Evolutionary conservation across 2,329 filamentous ascomycete species (phyloP).

Genomic region (Huntiella abstrusa): DNA sequence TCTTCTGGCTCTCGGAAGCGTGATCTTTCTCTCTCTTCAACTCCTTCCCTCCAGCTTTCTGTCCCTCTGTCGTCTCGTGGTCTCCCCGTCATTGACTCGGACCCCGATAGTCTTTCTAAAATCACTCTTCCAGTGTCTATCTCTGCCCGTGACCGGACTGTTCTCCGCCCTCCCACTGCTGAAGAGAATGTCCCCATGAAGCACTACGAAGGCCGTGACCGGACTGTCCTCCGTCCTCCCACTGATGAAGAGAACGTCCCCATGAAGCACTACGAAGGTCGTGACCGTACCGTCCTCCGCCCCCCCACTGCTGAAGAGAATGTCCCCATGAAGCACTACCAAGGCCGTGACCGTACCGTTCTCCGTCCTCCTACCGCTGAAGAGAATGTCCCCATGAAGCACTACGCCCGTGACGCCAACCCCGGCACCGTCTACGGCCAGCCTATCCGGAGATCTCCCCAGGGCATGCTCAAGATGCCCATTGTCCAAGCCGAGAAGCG

Average conservation of each 20-base stretch:
- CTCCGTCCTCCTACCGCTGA: slow-evolving; percentile 9
- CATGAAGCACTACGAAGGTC: background rate
- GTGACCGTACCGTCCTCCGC: background rate
- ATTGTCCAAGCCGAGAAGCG: slow-evolving; percentile 17
- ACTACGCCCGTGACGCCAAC: background rate
- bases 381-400: slow-evolving; percentile 7
- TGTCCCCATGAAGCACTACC: background rate
- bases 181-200: background rate
- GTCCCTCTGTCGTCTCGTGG: slow-evolving; percentile 3
- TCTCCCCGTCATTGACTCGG: slow-evolving; percentile 4
- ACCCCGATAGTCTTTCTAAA: slow-evolving; percentile 4
- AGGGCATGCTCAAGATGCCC: slow-evolving; percentile 16
- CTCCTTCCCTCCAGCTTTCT: slow-evolving; percentile 2
- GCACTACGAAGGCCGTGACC: slow-evolving; percentile 1
- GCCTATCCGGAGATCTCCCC: slow-evolving; percentile 3
- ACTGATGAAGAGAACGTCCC: background rate
- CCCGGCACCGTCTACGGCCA: slow-evolving; percentile 5
- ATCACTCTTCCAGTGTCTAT: slow-evolving; percentile 9
- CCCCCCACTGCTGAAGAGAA: slow-evolving; percentile 3
- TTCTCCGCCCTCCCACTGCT: slow-evolving; percentile 5
- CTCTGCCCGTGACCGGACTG: slow-evolving; percentile 3
- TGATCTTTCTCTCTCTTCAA: background rate
- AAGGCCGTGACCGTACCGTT: slow-evolving; percentile 2
- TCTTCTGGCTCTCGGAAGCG: slow-evolving; percentile 3
- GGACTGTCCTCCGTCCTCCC: slow-evolving; percentile 3